Base-by-base conservation (phyloP, 164 flowering plant genomes). In the Platanus orientalis region DNA sequence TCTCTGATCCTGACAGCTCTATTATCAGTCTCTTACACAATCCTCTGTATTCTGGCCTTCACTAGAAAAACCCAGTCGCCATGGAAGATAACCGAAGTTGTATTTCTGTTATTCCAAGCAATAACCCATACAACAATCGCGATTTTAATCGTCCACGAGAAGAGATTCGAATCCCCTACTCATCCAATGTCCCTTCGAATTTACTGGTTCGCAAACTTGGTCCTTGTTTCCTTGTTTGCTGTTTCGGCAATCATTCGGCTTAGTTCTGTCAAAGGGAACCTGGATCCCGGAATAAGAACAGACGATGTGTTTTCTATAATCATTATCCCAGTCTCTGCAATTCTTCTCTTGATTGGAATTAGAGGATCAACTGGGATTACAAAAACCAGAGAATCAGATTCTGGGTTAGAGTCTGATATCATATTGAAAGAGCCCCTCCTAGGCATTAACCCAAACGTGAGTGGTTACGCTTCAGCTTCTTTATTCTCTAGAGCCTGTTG, bases 171-270 rank as follows among this genome's bases (percentile, higher is more conserved):
- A 65, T 82, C 92, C 20, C 54, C 61, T 6, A 54, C 45, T 28
- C 97, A 92, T 71, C 97, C 97, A 0, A 27, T 72, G 42, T 67
- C 91, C 1, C 87, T 95, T 52, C 74, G 97, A 21, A 27, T 79
- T 55, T 94, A 75, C 53, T 95, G 99, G 97, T 60, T 78, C 36
- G 69, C 60, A 3, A 77, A 75, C 55, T 86, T 80, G 60, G 16
- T 81, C 3, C 6, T 81, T 26, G 66, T 59, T 20, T 30, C 65
- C 4, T 67, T 91, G 67, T 78, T 92, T 57, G 53, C 78, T 6
- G 53, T 65, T 30, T 86, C 97, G 1, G 83, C 80, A 6, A 50
- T 85, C 7, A 51, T 75, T 42, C 84, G 88, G 13, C 21, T 84
- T 23, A 45, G 72, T 55, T 70, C 70, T 7, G 57, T 39, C 3